Conservation (phyloP, 306 rosid species). For the Quercus mongolica region DNA sequence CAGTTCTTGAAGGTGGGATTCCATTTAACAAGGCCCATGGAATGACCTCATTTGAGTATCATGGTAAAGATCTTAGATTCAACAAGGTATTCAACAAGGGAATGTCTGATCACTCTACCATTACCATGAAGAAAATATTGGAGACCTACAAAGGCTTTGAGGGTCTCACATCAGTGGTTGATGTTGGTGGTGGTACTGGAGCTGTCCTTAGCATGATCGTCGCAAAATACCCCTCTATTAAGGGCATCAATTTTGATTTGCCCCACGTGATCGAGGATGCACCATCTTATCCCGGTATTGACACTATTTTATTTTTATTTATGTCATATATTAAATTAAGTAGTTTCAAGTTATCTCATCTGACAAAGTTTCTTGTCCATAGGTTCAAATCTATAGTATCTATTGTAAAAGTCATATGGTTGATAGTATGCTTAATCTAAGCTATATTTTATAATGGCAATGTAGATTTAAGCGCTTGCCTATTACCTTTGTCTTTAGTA, state of each 20-base stretch:
- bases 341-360: no score
- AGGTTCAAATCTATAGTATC: no score
- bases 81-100: slow-evolving; percentile 90
- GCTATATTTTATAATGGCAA: no score
- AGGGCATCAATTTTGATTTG: slow-evolving; percentile 83
- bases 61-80: slow-evolving; percentile 80
- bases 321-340: no score
- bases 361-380: no score
- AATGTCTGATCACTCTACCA: slow-evolving; percentile 81
- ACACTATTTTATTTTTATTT: not conserved
- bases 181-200: slow-evolving; percentile 94
- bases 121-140: slow-evolving; percentile 79
- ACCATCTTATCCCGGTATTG: slow-evolving; percentile 59
- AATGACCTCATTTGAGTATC: slow-evolving; percentile 87
- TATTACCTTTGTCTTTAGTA: no score
- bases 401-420: no score
- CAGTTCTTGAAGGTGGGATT: slow-evolving; percentile 86
- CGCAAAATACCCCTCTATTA: slow-evolving; percentile 71
- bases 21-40: slow-evolving; percentile 93
- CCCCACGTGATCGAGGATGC: slow-evolving; percentile 89
- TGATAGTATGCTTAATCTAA: no score
- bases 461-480: no score
- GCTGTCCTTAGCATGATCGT: slow-evolving; percentile 69
- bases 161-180: slow-evolving; percentile 69
- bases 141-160: slow-evolving; percentile 75